Percentiles rank a stretch among this genome's conserved stretches.
phyloP scores from a whole-genome alignment of 2,329 filamentous ascomycete species.

The Cercospora sesami region DNA sequence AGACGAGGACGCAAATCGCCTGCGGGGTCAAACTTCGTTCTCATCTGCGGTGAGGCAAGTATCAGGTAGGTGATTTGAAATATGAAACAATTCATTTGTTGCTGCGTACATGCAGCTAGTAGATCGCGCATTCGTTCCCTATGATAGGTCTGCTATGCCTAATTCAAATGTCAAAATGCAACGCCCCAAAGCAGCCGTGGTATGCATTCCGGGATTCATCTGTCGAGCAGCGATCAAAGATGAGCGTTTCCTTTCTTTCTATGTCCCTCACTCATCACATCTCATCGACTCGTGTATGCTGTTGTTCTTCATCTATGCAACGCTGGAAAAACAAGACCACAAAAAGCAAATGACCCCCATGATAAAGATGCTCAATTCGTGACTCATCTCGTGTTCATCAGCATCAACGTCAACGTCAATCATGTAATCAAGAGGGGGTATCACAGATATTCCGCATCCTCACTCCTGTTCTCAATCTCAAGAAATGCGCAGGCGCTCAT shows the following conservation, averaged over 20 bases:
- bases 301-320: neutral
- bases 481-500: neutral
- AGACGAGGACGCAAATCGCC: no score
- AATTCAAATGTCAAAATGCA: no score
- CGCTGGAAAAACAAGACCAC: neutral
- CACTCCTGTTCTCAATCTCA: neutral
- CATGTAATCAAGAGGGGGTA: neutral
- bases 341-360: neutral
- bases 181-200: no score
- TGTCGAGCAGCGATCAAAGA: no score
- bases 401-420: neutral
- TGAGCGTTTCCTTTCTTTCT: neutral
- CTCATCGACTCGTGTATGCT: neutral
- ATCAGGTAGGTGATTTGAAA: no score
- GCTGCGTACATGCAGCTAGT: no score
- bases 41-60: no score
- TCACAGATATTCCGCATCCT: neutral
- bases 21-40: no score
- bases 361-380: neutral
- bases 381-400: neutral
- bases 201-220: no score
- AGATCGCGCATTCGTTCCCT: no score
- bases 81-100: no score
- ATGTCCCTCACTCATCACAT: neutral
- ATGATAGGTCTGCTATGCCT: no score